phyloP scores from a whole-genome alignment of 2,329 filamentous ascomycete species.

The Malbranchea zuffiana region DNA sequence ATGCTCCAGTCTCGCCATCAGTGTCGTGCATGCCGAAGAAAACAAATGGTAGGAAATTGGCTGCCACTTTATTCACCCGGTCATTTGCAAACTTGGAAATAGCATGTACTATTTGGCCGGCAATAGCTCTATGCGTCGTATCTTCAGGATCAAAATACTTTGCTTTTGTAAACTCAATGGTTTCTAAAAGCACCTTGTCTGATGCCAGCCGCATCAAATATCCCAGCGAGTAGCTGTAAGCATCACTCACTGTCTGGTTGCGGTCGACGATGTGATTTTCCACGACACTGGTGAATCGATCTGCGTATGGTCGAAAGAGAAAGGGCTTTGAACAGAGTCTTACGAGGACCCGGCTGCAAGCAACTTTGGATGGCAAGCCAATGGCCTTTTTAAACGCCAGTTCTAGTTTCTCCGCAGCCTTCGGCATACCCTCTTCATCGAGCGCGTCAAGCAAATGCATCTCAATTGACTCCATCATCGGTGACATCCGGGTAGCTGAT shows the following conservation, averaged over 20 bases:
- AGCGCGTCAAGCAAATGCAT: constrained; percentile 68
- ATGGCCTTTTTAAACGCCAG: constrained; percentile 73
- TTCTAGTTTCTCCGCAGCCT: constrained; percentile 61
- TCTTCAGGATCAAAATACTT: constrained; percentile 78
- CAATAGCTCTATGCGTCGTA: constrained; percentile 59
- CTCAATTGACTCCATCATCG: constrained; percentile 86
- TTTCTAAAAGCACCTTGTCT: constrained; percentile 46
- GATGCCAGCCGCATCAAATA: constrained; percentile 64
- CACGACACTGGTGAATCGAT: constrained; percentile 64
- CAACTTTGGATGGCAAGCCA: constrained; percentile 87
- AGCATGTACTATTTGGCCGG: constrained; percentile 72
- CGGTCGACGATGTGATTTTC: constrained; percentile 76
- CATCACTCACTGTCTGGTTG: constrained; percentile 85
- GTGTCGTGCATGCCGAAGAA: constrained; percentile 81
- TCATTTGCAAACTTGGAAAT: constrained; percentile 82
- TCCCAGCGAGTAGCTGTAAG: constrained; percentile 75
- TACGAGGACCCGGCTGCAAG: constrained; percentile 72
- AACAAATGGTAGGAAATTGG: constrained; percentile 68
- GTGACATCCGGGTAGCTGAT: constrained; percentile 69
- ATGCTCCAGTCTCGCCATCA: constrained; percentile 64
- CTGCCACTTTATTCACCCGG: constrained; percentile 67
- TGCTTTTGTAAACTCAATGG: constrained; percentile 47
- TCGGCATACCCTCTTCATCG: constrained; percentile 65
- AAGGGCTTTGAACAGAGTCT: constrained; percentile 69
- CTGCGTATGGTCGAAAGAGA: constrained; percentile 63